Conservation (phyloP, 345 rosid genomes). For the Moricandia arvensis region DNA sequence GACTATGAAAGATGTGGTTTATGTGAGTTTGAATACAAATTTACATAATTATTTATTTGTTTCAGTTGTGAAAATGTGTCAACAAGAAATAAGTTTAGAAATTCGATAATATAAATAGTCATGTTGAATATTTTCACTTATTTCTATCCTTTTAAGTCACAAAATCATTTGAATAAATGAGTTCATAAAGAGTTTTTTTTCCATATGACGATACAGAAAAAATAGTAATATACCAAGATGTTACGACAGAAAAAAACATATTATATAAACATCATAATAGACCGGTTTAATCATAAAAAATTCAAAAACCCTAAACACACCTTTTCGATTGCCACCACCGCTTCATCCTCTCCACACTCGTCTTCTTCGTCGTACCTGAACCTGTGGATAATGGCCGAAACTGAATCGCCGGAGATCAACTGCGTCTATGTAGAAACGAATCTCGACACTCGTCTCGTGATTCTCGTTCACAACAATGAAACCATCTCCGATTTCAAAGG, state of each 20-base stretch:
- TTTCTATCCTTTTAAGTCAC: neutral
- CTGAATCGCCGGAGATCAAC: no score
- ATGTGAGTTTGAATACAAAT: neutral
- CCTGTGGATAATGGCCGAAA: no score
- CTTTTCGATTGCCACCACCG: neutral
- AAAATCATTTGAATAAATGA: neutral
- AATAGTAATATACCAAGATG: neutral
- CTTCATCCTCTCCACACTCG: neutral
- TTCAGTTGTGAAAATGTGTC: neutral
- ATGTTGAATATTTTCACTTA: neutral
- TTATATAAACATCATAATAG: neutral
- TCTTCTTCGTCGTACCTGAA: no score
- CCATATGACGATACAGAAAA: no score
- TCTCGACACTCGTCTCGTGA: slow-evolving; percentile 57
- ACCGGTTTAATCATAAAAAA: neutral
- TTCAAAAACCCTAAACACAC: neutral
- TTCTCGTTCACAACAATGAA: slow-evolving; percentile 47
- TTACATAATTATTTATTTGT: neutral
- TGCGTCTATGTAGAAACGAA: slow-evolving; percentile 55
- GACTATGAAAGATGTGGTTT: neutral
- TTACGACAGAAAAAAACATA: neutral
- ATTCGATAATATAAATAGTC: neutral
- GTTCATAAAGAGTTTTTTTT: no score
- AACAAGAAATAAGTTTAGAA: neutral
- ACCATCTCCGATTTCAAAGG: slow-evolving; percentile 54